A percentile compares a stretch with the other conserved stretches of the same genome.
phyloP scores from a whole-genome alignment of 169 alveolate species.

The Babesia ovis region DNA sequence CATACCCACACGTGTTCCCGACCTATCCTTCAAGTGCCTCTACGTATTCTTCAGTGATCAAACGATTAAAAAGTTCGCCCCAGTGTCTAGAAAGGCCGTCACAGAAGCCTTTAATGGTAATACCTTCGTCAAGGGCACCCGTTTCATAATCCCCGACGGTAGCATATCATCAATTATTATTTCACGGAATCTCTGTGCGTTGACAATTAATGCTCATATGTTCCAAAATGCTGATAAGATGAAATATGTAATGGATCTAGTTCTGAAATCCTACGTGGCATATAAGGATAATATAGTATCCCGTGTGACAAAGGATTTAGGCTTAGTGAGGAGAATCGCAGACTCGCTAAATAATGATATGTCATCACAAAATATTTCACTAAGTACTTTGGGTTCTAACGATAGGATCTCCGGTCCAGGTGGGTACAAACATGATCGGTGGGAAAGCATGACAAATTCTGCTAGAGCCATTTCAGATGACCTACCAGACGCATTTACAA shows the following conservation, averaged over 20 bases:
- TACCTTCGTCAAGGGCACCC: conserved; percentile 2
- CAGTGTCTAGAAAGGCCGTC: background rate
- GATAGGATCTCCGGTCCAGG: background rate
- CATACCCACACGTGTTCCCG: background rate
- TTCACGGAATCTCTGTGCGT: background rate
- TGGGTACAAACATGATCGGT: background rate
- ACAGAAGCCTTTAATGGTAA: background rate
- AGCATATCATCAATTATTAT: background rate
- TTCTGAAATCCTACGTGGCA: conserved; percentile 6
- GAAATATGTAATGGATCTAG: background rate
- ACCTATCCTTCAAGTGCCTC: conserved; percentile 14
- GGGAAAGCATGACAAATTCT: background rate
- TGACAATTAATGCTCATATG: background rate
- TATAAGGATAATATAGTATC: background rate
- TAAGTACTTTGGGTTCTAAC: background rate
- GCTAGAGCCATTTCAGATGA: background rate
- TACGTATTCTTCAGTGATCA: conserved; percentile 3
- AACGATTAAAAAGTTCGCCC: background rate
- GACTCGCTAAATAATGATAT: background rate
- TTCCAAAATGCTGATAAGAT: background rate
- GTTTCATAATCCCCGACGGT: conserved; percentile 1
- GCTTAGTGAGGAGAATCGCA: conserved; percentile 3
- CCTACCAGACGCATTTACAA: background rate
- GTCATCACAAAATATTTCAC: background rate
- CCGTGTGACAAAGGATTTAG: conserved; percentile 20